Base-by-base conservation (phyloP, 108 stramenopile species). In the Nitzschia inconspicua region DNA sequence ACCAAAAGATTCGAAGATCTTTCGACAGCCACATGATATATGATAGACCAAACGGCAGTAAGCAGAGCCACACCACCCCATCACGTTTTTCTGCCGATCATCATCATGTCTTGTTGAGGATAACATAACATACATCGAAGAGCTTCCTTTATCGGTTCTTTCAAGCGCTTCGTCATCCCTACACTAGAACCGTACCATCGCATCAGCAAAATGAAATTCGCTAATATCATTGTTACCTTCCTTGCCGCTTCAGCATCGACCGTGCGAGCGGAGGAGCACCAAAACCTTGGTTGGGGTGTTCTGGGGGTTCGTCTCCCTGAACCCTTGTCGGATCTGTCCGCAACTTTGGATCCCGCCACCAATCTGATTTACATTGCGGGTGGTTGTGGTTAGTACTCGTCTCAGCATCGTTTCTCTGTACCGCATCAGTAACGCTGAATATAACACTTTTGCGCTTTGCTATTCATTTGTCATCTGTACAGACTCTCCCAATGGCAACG, bases 311-410 rank as follows among this genome's bases (percentile, higher is more conserved):
- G 10, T 8, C 47, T 73, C 22, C 64, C 64, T 39, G 65, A 60
- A 23, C 25, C 64, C 32, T 14, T 73, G 23, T 65, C 64, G 5
- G 72, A 73, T 60, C 56, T 57, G 20, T 53, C 64, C 13, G 72
- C 64, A 3, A 52, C 36, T 30, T 24, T n/a, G 16, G 27, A n/a
- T 25, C 25, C 29, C 8, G 60, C 10, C 6, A 14, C 43, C 22
- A 23, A 61, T 44, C 27, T 60, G 24, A 40, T 77, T 6, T 77
- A 77, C 40, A 32, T 77, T 43, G 70, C 70, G n/a, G 85, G 85
- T 47, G 85, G 85, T 6, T 86, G 85, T 36, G 79, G 62, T 63
- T 68, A 50, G 62, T 63, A 14, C n/a, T 26, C 7, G 3, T 16
- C n/a, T 51, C 49, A 26, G n/a, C n/a, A n/a, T n/a, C n/a, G n/a